Evolutionary conservation across 371 early-diverging fungal genomes (phyloP).

Genomic region (Dinochytrium kinnereticum): DNA sequence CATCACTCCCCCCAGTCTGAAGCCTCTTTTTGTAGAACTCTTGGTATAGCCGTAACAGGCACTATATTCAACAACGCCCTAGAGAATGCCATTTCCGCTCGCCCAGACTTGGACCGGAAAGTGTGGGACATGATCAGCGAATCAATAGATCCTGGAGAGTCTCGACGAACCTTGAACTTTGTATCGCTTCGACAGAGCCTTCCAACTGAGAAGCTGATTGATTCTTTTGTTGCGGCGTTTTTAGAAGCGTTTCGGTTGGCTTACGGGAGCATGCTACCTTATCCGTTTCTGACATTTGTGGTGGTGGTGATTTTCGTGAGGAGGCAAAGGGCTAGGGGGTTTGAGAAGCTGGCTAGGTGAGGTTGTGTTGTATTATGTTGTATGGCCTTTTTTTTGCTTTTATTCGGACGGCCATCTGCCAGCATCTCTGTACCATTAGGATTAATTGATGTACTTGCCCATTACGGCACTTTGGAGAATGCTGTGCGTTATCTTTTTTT

Average conservation of each 20-base stretch:
- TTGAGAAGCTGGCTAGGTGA: background rate
- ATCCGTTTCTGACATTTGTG: slow-evolving; percentile 30
- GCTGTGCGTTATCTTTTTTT: no score
- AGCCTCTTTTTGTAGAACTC: slow-evolving; percentile 60
- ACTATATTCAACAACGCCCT: slow-evolving; percentile 57
- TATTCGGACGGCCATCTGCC: background rate
- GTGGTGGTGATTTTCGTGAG: slow-evolving; percentile 16
- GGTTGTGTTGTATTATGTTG: background rate
- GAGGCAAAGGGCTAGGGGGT: slow-evolving; percentile 9
- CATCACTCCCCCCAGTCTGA: slow-evolving; percentile 48
- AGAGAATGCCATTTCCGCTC: slow-evolving; percentile 19
- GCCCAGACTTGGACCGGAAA: background rate
- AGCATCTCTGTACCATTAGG: no score
- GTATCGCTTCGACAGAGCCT: background rate
- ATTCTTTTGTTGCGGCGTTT: slow-evolving; percentile 23
- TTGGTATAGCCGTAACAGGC: slow-evolving; percentile 70
- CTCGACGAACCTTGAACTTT: background rate
- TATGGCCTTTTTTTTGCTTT: background rate
- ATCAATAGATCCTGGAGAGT: background rate
- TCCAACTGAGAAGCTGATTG: background rate
- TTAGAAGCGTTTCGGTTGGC: slow-evolving; percentile 21
- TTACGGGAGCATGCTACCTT: slow-evolving; percentile 21
- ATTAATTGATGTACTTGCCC: no score
- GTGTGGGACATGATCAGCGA: background rate
- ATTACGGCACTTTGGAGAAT: no score